Conservation (phyloP, 2,329 filamentous ascomycete genomes). For the Pseudofabraea citricarpa region DNA sequence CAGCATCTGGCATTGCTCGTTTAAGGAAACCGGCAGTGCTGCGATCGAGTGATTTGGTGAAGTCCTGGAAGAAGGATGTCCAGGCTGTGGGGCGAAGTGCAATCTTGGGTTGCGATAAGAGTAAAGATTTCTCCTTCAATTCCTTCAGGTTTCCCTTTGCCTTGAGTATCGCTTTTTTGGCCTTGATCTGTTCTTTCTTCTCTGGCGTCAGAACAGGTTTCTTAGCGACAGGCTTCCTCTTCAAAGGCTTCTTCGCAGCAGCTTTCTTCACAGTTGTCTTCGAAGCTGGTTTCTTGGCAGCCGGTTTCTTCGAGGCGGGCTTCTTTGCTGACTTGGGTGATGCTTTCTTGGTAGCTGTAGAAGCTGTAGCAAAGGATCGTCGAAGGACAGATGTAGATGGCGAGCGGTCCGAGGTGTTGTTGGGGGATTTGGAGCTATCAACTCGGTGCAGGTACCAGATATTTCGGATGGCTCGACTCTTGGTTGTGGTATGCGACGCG, state of each 20-base stretch:
- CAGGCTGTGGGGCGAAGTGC: neutral
- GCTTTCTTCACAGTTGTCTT: constrained; percentile 20
- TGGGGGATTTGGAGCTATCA: constrained; percentile 9
- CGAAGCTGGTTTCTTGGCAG: constrained; percentile 16
- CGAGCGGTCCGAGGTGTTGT: constrained; percentile 9
- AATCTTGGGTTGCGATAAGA: neutral
- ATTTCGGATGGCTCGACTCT: constrained; percentile 16
- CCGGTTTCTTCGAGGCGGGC: constrained; percentile 25
- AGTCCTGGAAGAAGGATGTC: neutral
- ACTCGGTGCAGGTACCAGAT: constrained; percentile 21
- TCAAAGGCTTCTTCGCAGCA: constrained; percentile 26
- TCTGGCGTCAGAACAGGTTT: neutral
- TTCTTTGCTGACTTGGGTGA: constrained; percentile 14
- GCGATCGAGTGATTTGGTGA: too few species aligned
- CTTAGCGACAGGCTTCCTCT: constrained; percentile 18
- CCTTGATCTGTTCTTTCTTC: neutral
- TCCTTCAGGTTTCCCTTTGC: constrained; percentile 21
- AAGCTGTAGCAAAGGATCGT: constrained; percentile 21
- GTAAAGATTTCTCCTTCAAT: constrained; percentile 3
- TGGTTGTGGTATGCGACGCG: constrained; percentile 18
- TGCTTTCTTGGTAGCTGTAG: constrained; percentile 19
- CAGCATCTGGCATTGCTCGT: constrained; percentile 9
- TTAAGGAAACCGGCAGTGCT: too few species aligned
- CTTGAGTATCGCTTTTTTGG: constrained; percentile 16
- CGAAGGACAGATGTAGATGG: constrained; percentile 5